Evolutionary conservation across 140 eudicot species (phyloP).

Genomic region (Cichorium intybus): DNA sequence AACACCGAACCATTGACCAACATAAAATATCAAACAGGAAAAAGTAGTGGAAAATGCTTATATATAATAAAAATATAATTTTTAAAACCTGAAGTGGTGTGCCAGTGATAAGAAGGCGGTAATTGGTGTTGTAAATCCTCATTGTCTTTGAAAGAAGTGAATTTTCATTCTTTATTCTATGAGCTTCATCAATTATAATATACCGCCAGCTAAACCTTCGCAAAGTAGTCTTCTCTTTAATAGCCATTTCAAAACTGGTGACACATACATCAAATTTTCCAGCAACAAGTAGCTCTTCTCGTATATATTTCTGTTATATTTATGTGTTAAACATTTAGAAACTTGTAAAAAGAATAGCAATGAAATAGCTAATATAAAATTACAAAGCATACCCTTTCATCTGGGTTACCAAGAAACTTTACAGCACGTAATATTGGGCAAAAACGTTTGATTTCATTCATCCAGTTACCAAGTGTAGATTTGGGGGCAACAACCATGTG

Average conservation of each 20-base stretch:
- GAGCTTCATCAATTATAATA: slow-evolving; percentile 96
- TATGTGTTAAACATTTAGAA: neutral
- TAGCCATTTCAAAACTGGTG: slow-evolving; percentile 99
- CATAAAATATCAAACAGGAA: neutral
- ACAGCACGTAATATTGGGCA: slow-evolving; percentile 90
- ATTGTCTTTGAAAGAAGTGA: slow-evolving; percentile 94
- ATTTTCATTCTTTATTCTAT: slow-evolving; percentile 94
- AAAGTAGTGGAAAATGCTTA: neutral
- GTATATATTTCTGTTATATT: slow-evolving; percentile 64
- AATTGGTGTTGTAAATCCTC: slow-evolving; percentile 88
- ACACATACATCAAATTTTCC: slow-evolving; percentile 99
- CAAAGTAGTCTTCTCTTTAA: slow-evolving; percentile 79
- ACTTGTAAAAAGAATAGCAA: neutral
- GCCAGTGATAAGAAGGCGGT: slow-evolving; percentile 91
- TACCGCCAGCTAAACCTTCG: slow-evolving; percentile 99
- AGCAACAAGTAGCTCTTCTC: slow-evolving; percentile 90
- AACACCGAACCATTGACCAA: neutral
- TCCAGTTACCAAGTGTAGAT: slow-evolving; percentile 99
- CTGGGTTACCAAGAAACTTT: slow-evolving; percentile 93
- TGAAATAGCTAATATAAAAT: neutral
- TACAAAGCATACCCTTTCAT: slow-evolving; percentile 65
- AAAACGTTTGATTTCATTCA: slow-evolving; percentile 94
- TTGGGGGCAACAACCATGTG: slow-evolving; percentile 99
- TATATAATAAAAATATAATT: neutral
- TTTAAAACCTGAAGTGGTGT: slow-evolving; percentile 91